Evolutionary conservation across 1,284 basidiomycete species (phyloP).

Genomic region (Moesziomyces parantarcticus): DNA sequence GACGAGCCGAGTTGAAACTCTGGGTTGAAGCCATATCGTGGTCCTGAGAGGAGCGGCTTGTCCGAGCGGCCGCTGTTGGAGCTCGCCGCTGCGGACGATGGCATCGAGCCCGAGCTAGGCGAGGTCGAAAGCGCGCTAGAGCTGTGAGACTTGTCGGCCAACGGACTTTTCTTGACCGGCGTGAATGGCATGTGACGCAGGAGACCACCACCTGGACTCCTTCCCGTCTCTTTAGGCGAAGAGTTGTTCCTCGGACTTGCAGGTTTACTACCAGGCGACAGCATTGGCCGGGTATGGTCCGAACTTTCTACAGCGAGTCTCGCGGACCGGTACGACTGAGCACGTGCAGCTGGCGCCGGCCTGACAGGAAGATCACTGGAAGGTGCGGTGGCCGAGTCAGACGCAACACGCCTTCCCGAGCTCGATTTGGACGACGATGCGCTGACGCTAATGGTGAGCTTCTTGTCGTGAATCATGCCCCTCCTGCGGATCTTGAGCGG

Average conservation of each 20-base stretch:
- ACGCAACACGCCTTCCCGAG: constrained; percentile 8
- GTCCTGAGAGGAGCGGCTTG: constrained; percentile 15
- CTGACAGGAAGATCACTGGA: background rate
- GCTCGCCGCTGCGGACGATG: background rate
- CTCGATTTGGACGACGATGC: background rate
- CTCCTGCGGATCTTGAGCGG: constrained; percentile 31
- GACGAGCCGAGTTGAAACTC: constrained; percentile 9
- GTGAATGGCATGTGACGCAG: constrained; percentile 5
- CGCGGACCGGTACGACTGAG: background rate
- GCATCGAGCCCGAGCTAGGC: constrained; percentile 2
- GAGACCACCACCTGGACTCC: constrained; percentile 4
- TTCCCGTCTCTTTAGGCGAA: too few species aligned
- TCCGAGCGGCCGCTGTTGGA: constrained; percentile 18
- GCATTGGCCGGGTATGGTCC: background rate
- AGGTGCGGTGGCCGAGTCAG: constrained; percentile 3
- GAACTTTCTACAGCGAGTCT: background rate
- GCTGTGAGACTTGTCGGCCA: constrained; percentile 2
- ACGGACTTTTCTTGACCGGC: constrained; percentile 13
- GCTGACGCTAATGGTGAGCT: constrained; percentile 24
- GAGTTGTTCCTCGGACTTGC: constrained; percentile 4
- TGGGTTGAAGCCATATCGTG: constrained; percentile 33
- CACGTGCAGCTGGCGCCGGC: background rate
- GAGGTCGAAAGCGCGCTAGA: background rate
- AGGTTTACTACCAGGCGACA: background rate
- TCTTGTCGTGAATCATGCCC: constrained; percentile 27